Percentiles rank a stretch among this genome's conserved stretches.
Conservation (phyloP, 2,329 filamentous ascomycete genomes). For the Aspergillus caelatus region DNA sequence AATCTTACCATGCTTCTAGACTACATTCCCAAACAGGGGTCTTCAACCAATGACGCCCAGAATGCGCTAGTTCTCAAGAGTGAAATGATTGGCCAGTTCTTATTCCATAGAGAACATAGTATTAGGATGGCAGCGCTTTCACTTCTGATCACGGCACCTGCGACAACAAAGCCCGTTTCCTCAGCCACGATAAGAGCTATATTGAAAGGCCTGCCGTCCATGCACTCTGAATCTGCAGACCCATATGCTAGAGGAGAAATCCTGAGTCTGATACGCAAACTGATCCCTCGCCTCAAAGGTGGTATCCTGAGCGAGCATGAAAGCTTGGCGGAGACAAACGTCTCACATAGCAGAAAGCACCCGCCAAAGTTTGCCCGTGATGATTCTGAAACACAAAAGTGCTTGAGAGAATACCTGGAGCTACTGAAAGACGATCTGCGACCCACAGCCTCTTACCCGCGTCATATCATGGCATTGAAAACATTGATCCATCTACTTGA, state of each 20-base stretch:
- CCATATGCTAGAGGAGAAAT: constrained; percentile 84
- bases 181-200: constrained; percentile 64
- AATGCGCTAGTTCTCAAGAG: constrained; percentile 37
- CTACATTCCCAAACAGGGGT: constrained; percentile 26
- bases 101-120: constrained; percentile 57
- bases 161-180: constrained; percentile 74
- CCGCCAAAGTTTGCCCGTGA: constrained; percentile 43
- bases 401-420: constrained; percentile 72
- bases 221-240: constrained; percentile 79
- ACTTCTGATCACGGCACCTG: constrained; percentile 74
- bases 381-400: constrained; percentile 56
- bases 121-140: constrained; percentile 81
- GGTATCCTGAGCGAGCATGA: constrained; percentile 52
- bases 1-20: constrained; percentile 23
- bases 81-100: constrained; percentile 39
- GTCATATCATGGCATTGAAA: constrained; percentile 80
- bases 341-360: constrained; percentile 18
- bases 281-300: constrained; percentile 75
- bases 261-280: constrained; percentile 71
- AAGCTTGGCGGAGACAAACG: constrained; percentile 27
- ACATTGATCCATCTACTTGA: constrained; percentile 68
- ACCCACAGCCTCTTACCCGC: constrained; percentile 84
- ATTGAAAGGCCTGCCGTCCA: constrained; percentile 65
- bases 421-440: constrained; percentile 76
- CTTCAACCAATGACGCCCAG: constrained; percentile 15